Evolutionary conservation across 345 rosid genomes (phyloP).

Genomic region (thale cress (Arabidopsis thaliana)): TAIR10.1 NC_003076.8:16368501-16369000

Average conservation of each 20-base stretch:
- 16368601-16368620: conserved; percentile 58
- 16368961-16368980: too few relatives aligned
- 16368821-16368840: conserved; percentile 3
- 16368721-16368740: conserved; percentile 22
- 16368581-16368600: conserved; percentile 82
- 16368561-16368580: conserved; percentile 61
- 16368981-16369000: too few relatives aligned
- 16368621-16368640: conserved; percentile 79
- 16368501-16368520: background rate
- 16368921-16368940: background rate
- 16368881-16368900: conserved; percentile 9
- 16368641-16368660: conserved; percentile 90
- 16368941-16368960: too few relatives aligned
- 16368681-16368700: conserved; percentile 50
- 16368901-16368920: conserved; percentile 10
- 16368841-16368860: conserved; percentile 8
- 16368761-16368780: conserved; percentile 15
- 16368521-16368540: background rate
- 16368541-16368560: background rate
- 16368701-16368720: conserved; percentile 51
- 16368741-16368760: background rate
- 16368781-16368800: conserved; percentile 25
- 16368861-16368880: conserved; percentile 25
- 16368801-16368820: conserved; percentile 33
- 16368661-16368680: conserved; percentile 88